Evolutionary conservation across 108 stramenopile species (phyloP).

Genomic region (Cyclotella atomus): DNA sequence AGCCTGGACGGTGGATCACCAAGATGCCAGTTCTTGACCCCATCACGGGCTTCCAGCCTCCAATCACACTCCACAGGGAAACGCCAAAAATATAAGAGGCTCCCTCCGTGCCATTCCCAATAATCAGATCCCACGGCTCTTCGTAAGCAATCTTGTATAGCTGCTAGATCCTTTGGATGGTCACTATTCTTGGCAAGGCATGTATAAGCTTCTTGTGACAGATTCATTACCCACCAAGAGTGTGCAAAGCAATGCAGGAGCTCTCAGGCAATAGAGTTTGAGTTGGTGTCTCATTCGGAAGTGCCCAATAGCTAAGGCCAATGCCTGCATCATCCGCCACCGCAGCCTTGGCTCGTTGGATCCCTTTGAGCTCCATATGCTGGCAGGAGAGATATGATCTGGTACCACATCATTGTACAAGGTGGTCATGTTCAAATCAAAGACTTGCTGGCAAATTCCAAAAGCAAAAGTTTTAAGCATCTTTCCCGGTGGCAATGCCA

Average conservation of each 20-base stretch:
- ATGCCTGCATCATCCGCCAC: slow-evolving; percentile 17
- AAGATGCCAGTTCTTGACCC: slow-evolving; percentile 17
- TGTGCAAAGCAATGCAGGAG: slow-evolving; percentile 3
- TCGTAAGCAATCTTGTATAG: slow-evolving; percentile 14
- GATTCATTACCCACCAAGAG: slow-evolving; percentile 10
- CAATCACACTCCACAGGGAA: slow-evolving; percentile 32
- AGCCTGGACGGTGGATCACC: background rate
- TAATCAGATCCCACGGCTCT: slow-evolving; percentile 17
- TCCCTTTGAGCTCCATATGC: slow-evolving; percentile 4
- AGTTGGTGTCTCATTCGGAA: slow-evolving; percentile 6
- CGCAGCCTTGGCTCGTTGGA: slow-evolving; percentile 16
- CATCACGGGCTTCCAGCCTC: slow-evolving; percentile 22
- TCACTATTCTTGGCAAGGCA: slow-evolving; percentile 12
- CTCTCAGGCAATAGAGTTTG: slow-evolving; percentile 7
- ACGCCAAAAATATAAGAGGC: slow-evolving; percentile 38
- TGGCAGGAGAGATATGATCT: background rate
- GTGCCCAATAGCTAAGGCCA: slow-evolving; percentile 14
- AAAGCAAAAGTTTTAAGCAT: background rate
- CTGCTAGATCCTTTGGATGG: background rate
- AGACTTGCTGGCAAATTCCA: background rate
- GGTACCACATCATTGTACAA: no score
- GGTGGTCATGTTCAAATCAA: background rate
- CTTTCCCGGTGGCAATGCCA: slow-evolving; percentile 1
- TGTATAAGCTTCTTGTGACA: background rate
- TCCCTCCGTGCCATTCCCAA: slow-evolving; percentile 51